A percentile compares a stretch with the other conserved stretches of the same genome.
Conservation (phyloP, 768 basidiomycete genomes). For the Bullera alba region DNA sequence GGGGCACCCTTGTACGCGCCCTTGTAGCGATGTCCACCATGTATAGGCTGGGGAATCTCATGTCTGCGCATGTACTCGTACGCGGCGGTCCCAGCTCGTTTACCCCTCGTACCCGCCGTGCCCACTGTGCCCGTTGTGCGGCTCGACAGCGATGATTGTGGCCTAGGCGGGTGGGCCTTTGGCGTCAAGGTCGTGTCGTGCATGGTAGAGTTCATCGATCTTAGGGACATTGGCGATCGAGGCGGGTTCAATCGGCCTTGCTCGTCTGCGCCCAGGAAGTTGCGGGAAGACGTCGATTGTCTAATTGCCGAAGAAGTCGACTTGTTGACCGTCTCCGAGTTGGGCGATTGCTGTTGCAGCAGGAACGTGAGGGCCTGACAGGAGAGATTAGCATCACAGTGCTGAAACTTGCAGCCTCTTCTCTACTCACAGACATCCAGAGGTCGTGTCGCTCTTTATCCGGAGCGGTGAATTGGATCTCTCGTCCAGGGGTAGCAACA, state of each 20-base stretch:
- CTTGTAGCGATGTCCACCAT: constrained; percentile 38
- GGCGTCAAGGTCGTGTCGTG: constrained; percentile 16
- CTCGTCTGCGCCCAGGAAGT: constrained; percentile 21
- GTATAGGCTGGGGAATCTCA: constrained; percentile 30
- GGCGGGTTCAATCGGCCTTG: constrained; percentile 23
- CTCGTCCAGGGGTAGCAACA: constrained; percentile 83
- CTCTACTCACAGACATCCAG: constrained; percentile 71
- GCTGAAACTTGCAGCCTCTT: not conserved
- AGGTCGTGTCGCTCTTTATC: constrained; percentile 94
- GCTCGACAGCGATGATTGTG: constrained; percentile 10
- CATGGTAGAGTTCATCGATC: constrained; percentile 14
- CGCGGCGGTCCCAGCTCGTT: constrained; percentile 84
- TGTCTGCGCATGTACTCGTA: constrained; percentile 75
- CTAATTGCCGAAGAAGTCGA: not conserved
- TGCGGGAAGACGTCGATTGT: not conserved
- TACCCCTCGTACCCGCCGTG: constrained; percentile 52
- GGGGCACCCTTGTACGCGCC: constrained; percentile 27
- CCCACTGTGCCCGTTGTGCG: constrained; percentile 34
- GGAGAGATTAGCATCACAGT: constrained; percentile 10
- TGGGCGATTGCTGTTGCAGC: constrained; percentile 60
- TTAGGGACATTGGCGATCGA: constrained; percentile 28
- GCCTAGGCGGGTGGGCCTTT: constrained; percentile 15
- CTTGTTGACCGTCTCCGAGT: constrained; percentile 15
- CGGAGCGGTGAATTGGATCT: constrained; percentile 97
- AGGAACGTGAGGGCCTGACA: constrained; percentile 82